Evolutionary conservation across 768 basidiomycete genomes (phyloP).

Genomic region (Chalciporus chontae): DNA sequence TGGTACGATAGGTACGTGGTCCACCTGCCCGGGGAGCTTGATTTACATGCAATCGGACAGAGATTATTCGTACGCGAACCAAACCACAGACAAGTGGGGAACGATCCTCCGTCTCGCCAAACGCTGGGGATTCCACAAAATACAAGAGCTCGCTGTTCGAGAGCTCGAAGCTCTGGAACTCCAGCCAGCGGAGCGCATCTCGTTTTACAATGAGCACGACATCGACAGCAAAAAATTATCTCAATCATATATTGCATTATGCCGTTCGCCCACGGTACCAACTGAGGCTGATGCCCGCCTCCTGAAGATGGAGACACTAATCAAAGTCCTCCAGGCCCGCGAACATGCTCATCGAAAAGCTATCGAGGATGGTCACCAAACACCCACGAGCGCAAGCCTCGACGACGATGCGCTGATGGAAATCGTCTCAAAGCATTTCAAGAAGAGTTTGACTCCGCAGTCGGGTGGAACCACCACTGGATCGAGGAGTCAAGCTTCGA

Average conservation of each 20-base stretch:
- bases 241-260: constrained; percentile 50
- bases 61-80: constrained; percentile 50
- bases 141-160: constrained; percentile 49
- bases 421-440: constrained; percentile 34
- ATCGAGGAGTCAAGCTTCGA: constrained; percentile 15
- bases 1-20: constrained; percentile 52
- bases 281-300: constrained; percentile 48
- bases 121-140: constrained; percentile 52
- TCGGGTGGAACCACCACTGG: constrained; percentile 15
- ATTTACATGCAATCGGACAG: constrained; percentile 29
- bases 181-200: constrained; percentile 49
- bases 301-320: constrained; percentile 52
- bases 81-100: constrained; percentile 49
- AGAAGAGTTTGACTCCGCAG: constrained; percentile 14
- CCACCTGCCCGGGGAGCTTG: not conserved
- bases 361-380: constrained; percentile 23
- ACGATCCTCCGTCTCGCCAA: constrained; percentile 51
- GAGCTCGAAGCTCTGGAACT: constrained; percentile 49
- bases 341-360: constrained; percentile 44
- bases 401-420: constrained; percentile 28
- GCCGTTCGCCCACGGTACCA: constrained; percentile 49
- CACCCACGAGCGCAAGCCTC: constrained; percentile 32
- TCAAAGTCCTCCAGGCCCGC: constrained; percentile 52
- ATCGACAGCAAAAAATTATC: constrained; percentile 51
- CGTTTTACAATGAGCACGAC: constrained; percentile 50